Evolutionary conservation across 2,329 filamentous ascomycete genomes (phyloP), one percentile per base, ranked within the genome.

Genomic region (Passalora sequoiae): DNA sequence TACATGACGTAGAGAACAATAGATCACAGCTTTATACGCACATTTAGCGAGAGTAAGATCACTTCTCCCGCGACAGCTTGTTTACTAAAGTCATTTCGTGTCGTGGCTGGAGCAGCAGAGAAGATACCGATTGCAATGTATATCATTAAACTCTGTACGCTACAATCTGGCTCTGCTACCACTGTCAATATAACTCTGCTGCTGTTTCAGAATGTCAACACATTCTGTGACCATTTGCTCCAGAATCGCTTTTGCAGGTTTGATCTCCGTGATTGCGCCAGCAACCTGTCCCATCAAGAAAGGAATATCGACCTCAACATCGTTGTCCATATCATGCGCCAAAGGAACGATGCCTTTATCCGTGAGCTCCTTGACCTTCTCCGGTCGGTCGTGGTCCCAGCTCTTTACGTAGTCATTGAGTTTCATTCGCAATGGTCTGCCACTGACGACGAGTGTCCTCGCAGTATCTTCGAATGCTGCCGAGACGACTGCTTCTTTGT

Each of bases 201-300:
- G 84, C 20, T 74, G 61, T 63, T 72, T 78, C 56, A 94, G 61
- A 72, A 83, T 78, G 1, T 77, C 74, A 6, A 81, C 80, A 1
- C 86, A 87, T 63, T 89, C 82, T 15, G 69, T 68, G 7, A 95
- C 86, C 88, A 97, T 96, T 54, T 94, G 88, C 48, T 81, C 77
- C n/a, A 97, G 81, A 69, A 97, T 95, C 52, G 83, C 76, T 35
- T 72, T 77, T 0, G 91, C 91, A 0, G 89, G 88, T 71, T 92
- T 81, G 47, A 96, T 78, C 54, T 83, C 80, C 24, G 70, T 66
- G 44, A 96, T 86, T 1, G 82, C 76, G 1, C 85, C 89, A 1
- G 88, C 86, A 6, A 96, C 89, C 69, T 95, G 88, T 1, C 91
- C 91, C 91, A 96, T 96, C 60, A 96, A 63, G 66, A 91, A 89